A percentile compares a stretch with the other conserved stretches of the same genome.
These are phyloP conservation scores for Aspergillus fumigatiaffinis DNA, from an alignment of 2,329 filamentous ascomycete genomes.

Conservation along the genomic window DNA sequence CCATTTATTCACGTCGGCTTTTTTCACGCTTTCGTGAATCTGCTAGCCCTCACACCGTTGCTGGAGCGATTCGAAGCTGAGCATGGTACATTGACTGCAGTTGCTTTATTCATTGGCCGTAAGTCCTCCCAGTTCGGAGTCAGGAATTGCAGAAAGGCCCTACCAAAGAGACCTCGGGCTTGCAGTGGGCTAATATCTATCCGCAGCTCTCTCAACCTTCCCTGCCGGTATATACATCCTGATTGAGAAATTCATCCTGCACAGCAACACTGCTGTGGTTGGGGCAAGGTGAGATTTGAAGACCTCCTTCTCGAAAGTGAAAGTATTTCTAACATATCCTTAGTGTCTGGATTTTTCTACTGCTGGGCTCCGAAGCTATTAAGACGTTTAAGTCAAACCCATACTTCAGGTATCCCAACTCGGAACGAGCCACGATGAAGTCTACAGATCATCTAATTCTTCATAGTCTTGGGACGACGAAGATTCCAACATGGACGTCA, in stretches of 20 bases:
- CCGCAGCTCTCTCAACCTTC: conserved; percentile 69
- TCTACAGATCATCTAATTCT: background rate
- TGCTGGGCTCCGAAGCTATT: conserved; percentile 80
- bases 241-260: conserved; percentile 69
- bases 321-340: conserved; percentile 8
- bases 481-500: conserved; percentile 89
- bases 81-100: conserved; percentile 82
- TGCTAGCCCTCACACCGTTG: conserved; percentile 76
- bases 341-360: conserved; percentile 88
- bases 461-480: conserved; percentile 52
- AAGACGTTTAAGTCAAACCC: conserved; percentile 81
- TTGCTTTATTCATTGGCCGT: conserved; percentile 89
- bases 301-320: background rate
- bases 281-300: conserved; percentile 67
- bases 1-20: conserved; percentile 79
- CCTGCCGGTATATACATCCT: conserved; percentile 78
- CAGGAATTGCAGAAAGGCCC: background rate
- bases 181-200: conserved; percentile 15
- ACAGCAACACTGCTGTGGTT: conserved; percentile 68
- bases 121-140: conserved; percentile 40
- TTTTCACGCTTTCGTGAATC: conserved; percentile 75
- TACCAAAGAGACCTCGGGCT: background rate
- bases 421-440: too few relatives aligned
- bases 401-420: conserved; percentile 55
- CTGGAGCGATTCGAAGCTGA: conserved; percentile 91